phyloP scores from a whole-genome alignment of 257 asterid species.

The Henckelia pumila region DNA sequence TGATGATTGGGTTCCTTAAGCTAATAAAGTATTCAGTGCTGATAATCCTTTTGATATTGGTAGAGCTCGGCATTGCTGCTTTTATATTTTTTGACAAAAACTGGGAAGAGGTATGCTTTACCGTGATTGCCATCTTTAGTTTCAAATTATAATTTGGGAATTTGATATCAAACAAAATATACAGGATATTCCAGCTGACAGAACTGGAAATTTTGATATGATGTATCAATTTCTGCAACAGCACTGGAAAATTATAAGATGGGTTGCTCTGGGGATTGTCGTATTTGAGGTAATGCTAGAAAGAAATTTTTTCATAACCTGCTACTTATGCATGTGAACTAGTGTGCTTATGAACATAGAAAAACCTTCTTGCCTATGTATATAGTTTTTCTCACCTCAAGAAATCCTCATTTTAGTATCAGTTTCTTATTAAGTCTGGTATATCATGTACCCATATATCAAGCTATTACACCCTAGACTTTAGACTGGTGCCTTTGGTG shows the following conservation, averaged over 20 bases:
- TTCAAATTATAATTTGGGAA: background rate
- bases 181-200: slow-evolving; percentile 71
- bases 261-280: slow-evolving; percentile 84
- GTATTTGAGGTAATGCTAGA: slow-evolving; percentile 56
- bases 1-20: slow-evolving; percentile 62
- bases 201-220: slow-evolving; percentile 54
- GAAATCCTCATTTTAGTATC: background rate
- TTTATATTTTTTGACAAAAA: slow-evolving; percentile 87
- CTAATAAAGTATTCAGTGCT: slow-evolving; percentile 63
- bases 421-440: background rate
- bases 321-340: background rate
- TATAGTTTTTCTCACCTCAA: background rate
- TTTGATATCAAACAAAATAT: slow-evolving; percentile 19
- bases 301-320: background rate
- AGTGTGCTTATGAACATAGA: slow-evolving; percentile 7
- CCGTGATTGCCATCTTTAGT: slow-evolving; percentile 16
- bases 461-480: background rate
- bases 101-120: slow-evolving; percentile 77
- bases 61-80: slow-evolving; percentile 78
- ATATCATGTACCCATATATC: background rate
- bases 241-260: slow-evolving; percentile 71
- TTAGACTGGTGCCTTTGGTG: background rate
- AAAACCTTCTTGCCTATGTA: background rate
- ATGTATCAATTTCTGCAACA: slow-evolving; percentile 63
- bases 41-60: slow-evolving; percentile 74